Evolutionary conservation across 345 rosid genomes (phyloP), one percentile per base, ranked within the genome.

Genomic region (Arabidopsis arenosa): DNA sequence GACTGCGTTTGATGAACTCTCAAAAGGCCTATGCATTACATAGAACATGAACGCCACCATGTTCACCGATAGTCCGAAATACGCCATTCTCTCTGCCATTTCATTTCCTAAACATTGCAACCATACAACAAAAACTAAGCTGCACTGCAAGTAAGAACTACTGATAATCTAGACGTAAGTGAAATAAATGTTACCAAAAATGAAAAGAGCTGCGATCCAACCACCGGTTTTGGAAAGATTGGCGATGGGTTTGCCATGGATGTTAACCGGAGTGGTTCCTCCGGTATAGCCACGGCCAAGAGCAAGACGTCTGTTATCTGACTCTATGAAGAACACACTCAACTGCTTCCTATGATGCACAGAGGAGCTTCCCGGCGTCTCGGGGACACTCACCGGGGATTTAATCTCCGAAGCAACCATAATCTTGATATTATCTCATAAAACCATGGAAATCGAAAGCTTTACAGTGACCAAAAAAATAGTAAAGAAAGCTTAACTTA

Each of bases 61-160:
- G 87, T 93, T 93, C 12, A 93, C 98, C 1, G 98, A 87, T 7
- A 93, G 82, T 28, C 98, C 98, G 21, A 88, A 93, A 74, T 93
- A 93, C 21, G 96, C 97, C 97, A 93, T 89, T 75, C 97, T 85
- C 83, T 91, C 98, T 15, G 98, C 97, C 92, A 89, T 89, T 79
- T 93, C 98, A 74, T 93, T 93, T 61, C 98, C 98, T 91, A 87
- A 58, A 51, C 9, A 69, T 30, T 13, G 52, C 73, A 68, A 30
- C 36, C 79, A 52, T 26, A 58, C 39, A 30, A 30, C 59, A 8
- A 64, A 1, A 51, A 68, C 44, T 17, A 57, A 13, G 7, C 43
- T 60, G 68, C 6, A 37, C 43, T 60, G 68, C 6, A 37, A 15
- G 6, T 44, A 43, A 18, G 17, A 43, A 57, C 8, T 43, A 37